A percentile compares a stretch with the other conserved stretches of the same genome.
Conservation (phyloP, 176 grass and related monocot genomes). For the Ensete ventricosum region DNA sequence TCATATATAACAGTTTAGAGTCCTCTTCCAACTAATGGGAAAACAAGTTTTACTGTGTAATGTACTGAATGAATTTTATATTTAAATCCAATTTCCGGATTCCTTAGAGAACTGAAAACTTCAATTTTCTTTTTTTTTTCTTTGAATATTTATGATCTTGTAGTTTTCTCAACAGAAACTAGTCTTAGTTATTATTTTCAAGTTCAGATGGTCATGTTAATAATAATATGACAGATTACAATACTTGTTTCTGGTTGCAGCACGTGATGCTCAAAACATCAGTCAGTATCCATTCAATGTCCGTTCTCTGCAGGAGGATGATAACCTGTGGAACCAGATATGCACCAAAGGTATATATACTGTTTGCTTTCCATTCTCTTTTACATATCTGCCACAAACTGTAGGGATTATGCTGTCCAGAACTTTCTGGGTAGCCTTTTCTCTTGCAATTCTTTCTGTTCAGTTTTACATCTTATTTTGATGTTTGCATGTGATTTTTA, state of each 20-base stretch:
- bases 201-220: not conserved
- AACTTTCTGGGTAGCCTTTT: not conserved
- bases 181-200: not conserved
- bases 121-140: not conserved
- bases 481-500: not conserved
- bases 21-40: too few relatives aligned
- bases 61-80: too few relatives aligned
- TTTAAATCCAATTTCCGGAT: too few relatives aligned
- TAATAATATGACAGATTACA: too few relatives aligned
- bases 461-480: not conserved
- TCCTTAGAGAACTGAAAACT: not conserved
- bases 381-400: not conserved
- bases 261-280: conserved; percentile 46
- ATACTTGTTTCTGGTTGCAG: conserved; percentile 28
- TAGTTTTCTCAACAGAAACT: not conserved
- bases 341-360: conserved; percentile 49
- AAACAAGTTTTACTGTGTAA: too few relatives aligned
- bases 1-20: too few relatives aligned
- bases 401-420: not conserved
- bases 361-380: conserved; percentile 5
- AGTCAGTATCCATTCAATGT: conserved; percentile 53
- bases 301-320: conserved; percentile 40
- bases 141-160: not conserved
- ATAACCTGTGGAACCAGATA: conserved; percentile 52
- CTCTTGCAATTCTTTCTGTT: not conserved